phyloP scores from a whole-genome alignment of 2,329 filamentous ascomycete genomes.

The Fusarium clavum region DNA sequence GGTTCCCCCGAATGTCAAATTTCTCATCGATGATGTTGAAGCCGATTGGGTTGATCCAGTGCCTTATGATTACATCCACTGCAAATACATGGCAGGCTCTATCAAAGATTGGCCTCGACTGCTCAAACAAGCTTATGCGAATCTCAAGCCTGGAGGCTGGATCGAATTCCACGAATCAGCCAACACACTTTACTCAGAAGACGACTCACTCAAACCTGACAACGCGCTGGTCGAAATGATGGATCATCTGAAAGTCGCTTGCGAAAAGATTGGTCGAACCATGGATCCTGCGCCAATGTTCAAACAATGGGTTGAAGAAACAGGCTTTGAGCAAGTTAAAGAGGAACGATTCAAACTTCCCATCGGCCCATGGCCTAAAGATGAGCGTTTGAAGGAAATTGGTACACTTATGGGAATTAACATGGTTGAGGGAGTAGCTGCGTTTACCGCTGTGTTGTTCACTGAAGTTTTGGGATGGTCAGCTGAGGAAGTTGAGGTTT shows the following conservation, averaged over 20 bases:
- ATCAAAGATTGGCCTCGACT: constrained; percentile 49
- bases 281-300: constrained; percentile 48
- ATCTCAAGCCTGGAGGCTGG: constrained; percentile 61
- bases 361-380: constrained; percentile 54
- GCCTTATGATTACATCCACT: constrained; percentile 52
- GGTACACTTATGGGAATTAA: constrained; percentile 55
- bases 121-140: constrained; percentile 43
- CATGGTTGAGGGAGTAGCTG: constrained; percentile 53
- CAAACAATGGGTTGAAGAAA: constrained; percentile 46
- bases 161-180: constrained; percentile 59
- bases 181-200: constrained; percentile 53
- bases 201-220: constrained; percentile 52
- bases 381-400: constrained; percentile 34
- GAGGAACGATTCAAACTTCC: constrained; percentile 51
- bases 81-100: constrained; percentile 51
- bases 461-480: constrained; percentile 54
- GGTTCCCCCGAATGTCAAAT: constrained; percentile 68
- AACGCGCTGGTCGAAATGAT: constrained; percentile 51
- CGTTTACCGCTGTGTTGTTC: constrained; percentile 53
- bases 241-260: constrained; percentile 40
- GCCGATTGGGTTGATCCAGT: constrained; percentile 60
- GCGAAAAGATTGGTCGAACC: constrained; percentile 46
- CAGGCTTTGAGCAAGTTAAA: constrained; percentile 53
- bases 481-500: constrained; percentile 58
- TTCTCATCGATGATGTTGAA: constrained; percentile 70